Conservation (phyloP, 164 flowering plant species). For the Umbellularia californica region DNA sequence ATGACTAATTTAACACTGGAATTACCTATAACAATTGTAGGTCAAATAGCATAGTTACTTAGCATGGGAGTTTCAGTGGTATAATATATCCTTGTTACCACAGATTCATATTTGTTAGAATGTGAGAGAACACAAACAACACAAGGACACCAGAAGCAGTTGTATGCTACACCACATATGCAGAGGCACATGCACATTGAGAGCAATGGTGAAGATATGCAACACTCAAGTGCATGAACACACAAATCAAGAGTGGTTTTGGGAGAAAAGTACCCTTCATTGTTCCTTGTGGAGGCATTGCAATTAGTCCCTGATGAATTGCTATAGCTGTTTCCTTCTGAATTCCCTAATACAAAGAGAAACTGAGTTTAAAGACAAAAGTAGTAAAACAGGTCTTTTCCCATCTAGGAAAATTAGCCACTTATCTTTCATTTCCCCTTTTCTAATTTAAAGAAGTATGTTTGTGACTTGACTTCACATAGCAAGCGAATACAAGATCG, state of each 20-base stretch:
- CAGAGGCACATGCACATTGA: not conserved
- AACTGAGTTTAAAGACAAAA: not conserved
- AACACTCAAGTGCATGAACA: too few species aligned
- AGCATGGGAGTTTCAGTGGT: not conserved
- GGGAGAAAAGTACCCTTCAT: slow-evolving; percentile 26
- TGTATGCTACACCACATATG: not conserved
- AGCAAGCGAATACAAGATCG: not conserved
- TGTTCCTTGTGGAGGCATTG: slow-evolving; percentile 22
- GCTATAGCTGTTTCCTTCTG: slow-evolving; percentile 30
- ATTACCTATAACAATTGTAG: not conserved
- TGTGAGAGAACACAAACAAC: too few species aligned
- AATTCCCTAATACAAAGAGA: slow-evolving; percentile 24
- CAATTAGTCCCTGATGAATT: slow-evolving; percentile 26
- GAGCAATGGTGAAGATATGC: too few species aligned
- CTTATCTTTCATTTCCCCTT: not conserved
- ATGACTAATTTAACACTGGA: not conserved
- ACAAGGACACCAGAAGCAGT: too few species aligned
- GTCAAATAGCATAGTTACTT: not conserved
- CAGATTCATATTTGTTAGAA: too few species aligned
- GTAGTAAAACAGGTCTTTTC: not conserved
- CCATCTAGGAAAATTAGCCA: not conserved
- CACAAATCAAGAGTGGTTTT: not conserved
- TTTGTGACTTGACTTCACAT: not conserved
- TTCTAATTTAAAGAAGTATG: not conserved
- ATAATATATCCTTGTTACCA: too few species aligned